Percentiles rank a stretch among this genome's conserved stretches.
phyloP scores from a whole-genome alignment of 139 green algal genomes.

The Raphidocelis subcapitata region DNA sequence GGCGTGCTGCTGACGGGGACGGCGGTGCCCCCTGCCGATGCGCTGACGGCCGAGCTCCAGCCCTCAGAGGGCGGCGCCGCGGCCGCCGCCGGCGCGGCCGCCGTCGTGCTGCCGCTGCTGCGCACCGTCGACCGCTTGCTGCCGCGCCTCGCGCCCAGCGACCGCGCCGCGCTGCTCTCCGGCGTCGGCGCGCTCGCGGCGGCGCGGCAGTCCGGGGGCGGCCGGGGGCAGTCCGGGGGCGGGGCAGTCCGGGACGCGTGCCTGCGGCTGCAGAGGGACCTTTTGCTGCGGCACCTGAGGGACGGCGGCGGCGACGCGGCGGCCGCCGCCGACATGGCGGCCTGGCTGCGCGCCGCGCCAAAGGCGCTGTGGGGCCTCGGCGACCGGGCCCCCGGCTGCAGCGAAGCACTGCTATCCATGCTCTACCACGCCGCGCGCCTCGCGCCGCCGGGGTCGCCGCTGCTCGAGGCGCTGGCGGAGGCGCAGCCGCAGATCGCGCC shows the following conservation, averaged over 20 bases:
- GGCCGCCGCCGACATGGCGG: conserved; percentile 10
- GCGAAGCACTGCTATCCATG: conserved; percentile 31
- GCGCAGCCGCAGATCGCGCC: conserved; percentile 45
- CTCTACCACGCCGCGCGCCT: conserved; percentile 38
- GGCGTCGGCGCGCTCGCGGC: background rate
- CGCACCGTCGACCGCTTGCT: conserved; percentile 1
- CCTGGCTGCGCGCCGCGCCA: conserved; percentile 42
- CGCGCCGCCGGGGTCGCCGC: background rate
- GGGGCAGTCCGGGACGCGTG: conserved; percentile 11
- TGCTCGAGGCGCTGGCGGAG: conserved; percentile 25
- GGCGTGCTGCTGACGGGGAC: too few relatives aligned
- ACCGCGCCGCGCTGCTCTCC: background rate
- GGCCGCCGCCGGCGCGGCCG: conserved; percentile 21
- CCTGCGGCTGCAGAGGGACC: conserved; percentile 19
- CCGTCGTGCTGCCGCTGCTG: conserved; percentile 22
- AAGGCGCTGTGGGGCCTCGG: conserved; percentile 51
- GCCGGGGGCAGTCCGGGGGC: background rate
- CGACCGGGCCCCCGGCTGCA: conserved; percentile 12
- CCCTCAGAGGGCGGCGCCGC: background rate
- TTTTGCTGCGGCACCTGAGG: background rate
- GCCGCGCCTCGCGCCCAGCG: background rate
- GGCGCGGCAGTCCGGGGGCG: conserved; percentile 8
- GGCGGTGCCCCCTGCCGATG: too few relatives aligned
- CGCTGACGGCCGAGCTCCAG: too few relatives aligned
- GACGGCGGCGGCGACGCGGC: background rate